Evolutionary conservation across 2,329 filamentous ascomycete species (phyloP), one percentile per base, ranked within the genome.

Genomic region (Penicillium brasilianum): DNA sequence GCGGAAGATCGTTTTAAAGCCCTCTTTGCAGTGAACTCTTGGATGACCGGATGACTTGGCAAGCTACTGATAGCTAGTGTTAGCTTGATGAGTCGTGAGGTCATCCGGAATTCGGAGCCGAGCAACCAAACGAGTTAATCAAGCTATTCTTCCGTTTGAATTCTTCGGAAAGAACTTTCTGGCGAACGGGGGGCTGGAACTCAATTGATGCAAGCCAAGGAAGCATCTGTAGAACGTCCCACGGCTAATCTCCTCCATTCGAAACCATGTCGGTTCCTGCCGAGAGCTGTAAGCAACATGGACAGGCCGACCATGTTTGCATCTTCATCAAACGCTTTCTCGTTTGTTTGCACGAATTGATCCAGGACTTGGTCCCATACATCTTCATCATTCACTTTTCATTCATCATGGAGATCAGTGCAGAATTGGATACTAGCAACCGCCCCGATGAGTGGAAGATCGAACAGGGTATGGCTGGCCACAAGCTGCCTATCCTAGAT

Each of bases 381-480:
- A 1, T 39, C 18, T 28, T 50, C 11, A 34, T 20, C 22, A n/a
- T 25, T 11, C 28, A 41, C 22, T 18, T 51, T 51, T 51, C 20
- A 7, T 49, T 34, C 43, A 50, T 37, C 43, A 59, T 59, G 57
- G 41, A 41, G 25, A 55, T 43, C 43, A 49, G 22, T 48, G 14
- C 28, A 22, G 36, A 49, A 30, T 14, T 62, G 50, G 62, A 65
- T 36, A 62, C 62, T 16, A 55, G 6, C 60, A 71, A 76, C 66
- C 70, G 73, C 25, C 64, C 80, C 1, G 81, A 84, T 75, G 82
- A 84, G 71, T 85, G 82, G 82, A 83, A 79, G 69, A 80, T 84
- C 52, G 83, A 85, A 60, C 83, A 85, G 67, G 83, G 83, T 7
- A 65, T 84, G 32, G 74, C 77, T n/a, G 79, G 73, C 41, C 77